Percentiles rank a stretch among this genome's conserved stretches.
Conservation (phyloP, 2,329 filamentous ascomycete species). For the Xylariales sp. region DNA sequence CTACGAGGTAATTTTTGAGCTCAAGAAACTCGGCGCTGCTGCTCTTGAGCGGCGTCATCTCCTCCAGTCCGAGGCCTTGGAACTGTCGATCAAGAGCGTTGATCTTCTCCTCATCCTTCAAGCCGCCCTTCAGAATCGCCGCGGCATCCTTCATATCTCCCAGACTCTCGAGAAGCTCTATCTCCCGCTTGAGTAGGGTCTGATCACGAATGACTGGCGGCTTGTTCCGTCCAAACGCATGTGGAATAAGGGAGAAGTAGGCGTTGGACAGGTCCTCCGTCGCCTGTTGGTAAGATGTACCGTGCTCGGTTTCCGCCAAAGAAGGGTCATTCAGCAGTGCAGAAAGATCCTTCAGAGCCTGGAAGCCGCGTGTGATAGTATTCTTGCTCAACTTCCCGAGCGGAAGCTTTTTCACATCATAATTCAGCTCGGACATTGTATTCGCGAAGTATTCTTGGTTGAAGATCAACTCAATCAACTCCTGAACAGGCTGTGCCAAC, state of each 20-base stretch:
- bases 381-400: slow-evolving; percentile 78
- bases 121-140: slow-evolving; percentile 67
- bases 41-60: slow-evolving; percentile 67
- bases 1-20: slow-evolving; percentile 61
- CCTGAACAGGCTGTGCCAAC: slow-evolving; percentile 47
- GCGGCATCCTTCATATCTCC: slow-evolving; percentile 81
- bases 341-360: slow-evolving; percentile 70
- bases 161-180: slow-evolving; percentile 74
- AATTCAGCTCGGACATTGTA: slow-evolving; percentile 63
- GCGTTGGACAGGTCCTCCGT: slow-evolving; percentile 66
- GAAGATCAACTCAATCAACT: slow-evolving; percentile 78
- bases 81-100: slow-evolving; percentile 71
- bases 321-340: slow-evolving; percentile 54
- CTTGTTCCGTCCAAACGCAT: slow-evolving; percentile 63
- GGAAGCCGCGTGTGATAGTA: slow-evolving; percentile 71
- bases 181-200: slow-evolving; percentile 63
- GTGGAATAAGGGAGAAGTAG: slow-evolving; percentile 80
- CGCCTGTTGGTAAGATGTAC: slow-evolving; percentile 31
- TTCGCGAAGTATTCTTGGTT: slow-evolving; percentile 67
- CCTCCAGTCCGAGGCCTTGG: slow-evolving; percentile 63
- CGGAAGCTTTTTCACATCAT: slow-evolving; percentile 72
- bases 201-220: slow-evolving; percentile 62
- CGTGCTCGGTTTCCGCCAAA: slow-evolving; percentile 41
- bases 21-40: slow-evolving; percentile 58
- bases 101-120: slow-evolving; percentile 44